Evolutionary conservation across 352 stramenopile species (phyloP).

Genomic region (Pythium pectinolyticum): DNA sequence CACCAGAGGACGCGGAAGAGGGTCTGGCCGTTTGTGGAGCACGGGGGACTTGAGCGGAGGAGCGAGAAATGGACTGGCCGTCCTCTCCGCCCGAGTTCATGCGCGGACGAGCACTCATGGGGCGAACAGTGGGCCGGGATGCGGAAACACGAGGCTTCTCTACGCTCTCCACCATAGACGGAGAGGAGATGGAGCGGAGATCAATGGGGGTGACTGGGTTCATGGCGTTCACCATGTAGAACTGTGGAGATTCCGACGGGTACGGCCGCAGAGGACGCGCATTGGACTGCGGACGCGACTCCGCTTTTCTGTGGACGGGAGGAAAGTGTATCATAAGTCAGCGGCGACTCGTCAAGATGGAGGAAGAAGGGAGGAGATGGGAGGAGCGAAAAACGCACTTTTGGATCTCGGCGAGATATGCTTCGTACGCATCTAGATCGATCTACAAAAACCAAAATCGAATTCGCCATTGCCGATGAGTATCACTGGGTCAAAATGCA

Average conservation of each 20-base stretch:
- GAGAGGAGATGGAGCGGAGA: conserved; percentile 4
- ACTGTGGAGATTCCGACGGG: conserved; percentile 48
- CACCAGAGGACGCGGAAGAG: not conserved
- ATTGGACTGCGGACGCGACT: conserved; percentile 41
- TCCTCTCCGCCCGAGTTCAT: conserved; percentile 15
- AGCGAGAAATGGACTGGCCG: not conserved
- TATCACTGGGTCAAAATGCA: not conserved
- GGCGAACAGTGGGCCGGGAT: conserved; percentile 24
- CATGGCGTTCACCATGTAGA: conserved; percentile 53
- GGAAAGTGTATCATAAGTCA: too few relatives aligned
- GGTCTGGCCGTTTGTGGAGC: conserved; percentile 18
- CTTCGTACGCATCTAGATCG: conserved; percentile 63
- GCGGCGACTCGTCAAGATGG: too few relatives aligned
- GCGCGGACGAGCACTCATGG: conserved; percentile 44
- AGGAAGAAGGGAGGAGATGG: too few relatives aligned
- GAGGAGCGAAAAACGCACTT: conserved; percentile 25
- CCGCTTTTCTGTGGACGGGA: conserved; percentile 32
- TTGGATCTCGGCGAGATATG: conserved; percentile 53
- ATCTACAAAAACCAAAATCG: conserved; percentile 32
- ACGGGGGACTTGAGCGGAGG: not conserved
- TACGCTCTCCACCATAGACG: not conserved
- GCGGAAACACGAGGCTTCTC: not conserved
- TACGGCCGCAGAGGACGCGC: conserved; percentile 36
- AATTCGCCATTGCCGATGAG: too few relatives aligned
- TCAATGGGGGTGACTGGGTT: conserved; percentile 33